Evolutionary conservation across 176 grass and related monocot genomes (phyloP), one percentile per base, ranked within the genome.

Genomic region (Alopecurus myosuroides): DNA sequence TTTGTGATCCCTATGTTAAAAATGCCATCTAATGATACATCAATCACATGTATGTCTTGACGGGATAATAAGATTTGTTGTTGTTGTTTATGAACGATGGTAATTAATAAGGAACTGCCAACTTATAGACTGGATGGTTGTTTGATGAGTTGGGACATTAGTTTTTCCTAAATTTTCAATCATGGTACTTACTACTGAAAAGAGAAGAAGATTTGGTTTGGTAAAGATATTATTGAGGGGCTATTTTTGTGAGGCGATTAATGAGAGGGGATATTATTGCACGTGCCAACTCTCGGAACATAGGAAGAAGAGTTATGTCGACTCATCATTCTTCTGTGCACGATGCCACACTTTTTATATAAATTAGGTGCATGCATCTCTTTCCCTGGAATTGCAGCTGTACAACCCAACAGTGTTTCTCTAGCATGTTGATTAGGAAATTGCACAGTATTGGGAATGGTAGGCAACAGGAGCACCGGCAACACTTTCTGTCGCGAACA

Each of bases 91-190:
- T n/a, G n/a, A n/a, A n/a, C n/a, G n/a, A n/a, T n/a, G 12, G 48
- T 60, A 70, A 52, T 71, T 11, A 78, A 72, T 15, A 66, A 79
- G 31, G 55, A 61, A 78, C 28, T 73, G 9, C 35, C 42, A 65
- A 20, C 46, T 76, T 82, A 26, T 23, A 56, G 51, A 51, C 9
- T 23, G 48, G n/a, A 56, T 71, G 37, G 25, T 40, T 64, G 7
- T 46, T 42, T 65, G 18, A 66, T 65, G 58, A 48, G 41, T 39
- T 22, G 20, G 50, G 20, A 2, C 29, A 58, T 50, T 69, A 25
- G 28, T 29, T 69, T 22, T 11, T 56, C 12, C 37, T n/a, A 35
- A 49, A 10, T 18, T 20, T 2, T 40, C 25, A n/a, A n/a, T n/a
- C n/a, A n/a, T n/a, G n/a, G 14, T 60, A 25, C 19, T 19, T n/a